A percentile compares a stretch with the other conserved stretches of the same genome.
Evolutionary conservation across 2,329 filamentous ascomycete species (phyloP).

Genomic region (Torrubiellomyces zombiae): DNA sequence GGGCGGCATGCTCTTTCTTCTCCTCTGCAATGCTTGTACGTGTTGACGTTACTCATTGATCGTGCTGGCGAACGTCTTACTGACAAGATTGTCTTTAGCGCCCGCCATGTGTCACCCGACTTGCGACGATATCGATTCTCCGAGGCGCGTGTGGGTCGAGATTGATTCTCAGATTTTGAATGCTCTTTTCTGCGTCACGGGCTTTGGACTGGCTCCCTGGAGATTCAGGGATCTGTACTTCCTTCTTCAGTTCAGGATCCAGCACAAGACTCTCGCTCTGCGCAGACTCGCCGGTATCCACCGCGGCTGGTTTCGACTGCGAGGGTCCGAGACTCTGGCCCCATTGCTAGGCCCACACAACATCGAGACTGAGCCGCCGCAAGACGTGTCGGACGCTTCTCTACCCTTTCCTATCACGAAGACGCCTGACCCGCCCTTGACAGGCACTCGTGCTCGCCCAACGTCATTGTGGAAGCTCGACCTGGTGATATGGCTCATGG

Average conservation of each 20-base stretch:
- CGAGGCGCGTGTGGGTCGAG: conserved; percentile 73
- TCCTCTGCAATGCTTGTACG: conserved; percentile 52
- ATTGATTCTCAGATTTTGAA: conserved; percentile 66
- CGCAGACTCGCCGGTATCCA: conserved; percentile 60
- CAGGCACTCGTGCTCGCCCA: conserved; percentile 49
- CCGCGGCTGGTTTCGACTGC: conserved; percentile 57
- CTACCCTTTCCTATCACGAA: conserved; percentile 49
- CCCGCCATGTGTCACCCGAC: conserved; percentile 55
- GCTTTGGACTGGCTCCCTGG: conserved; percentile 74
- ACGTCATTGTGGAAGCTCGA: conserved; percentile 63
- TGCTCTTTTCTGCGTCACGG: conserved; percentile 72
- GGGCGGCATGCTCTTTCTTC: conserved; percentile 80
- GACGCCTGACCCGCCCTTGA: conserved; percentile 51
- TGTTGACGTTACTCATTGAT: not conserved
- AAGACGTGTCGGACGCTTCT: conserved; percentile 16
- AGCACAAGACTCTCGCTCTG: conserved; percentile 36
- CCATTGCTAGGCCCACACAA: conserved; percentile 34
- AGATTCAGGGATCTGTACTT: conserved; percentile 67
- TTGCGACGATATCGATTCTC: conserved; percentile 58
- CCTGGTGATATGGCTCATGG: conserved; percentile 61
- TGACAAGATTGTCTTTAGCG: conserved; percentile 12
- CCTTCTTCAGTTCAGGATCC: conserved; percentile 46
- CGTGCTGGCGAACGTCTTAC: not conserved
- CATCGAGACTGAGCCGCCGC: conserved; percentile 22
- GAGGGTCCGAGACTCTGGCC: conserved; percentile 44